A percentile compares a stretch with the other conserved stretches of the same genome.
phyloP scores from a whole-genome alignment of 1,284 basidiomycete genomes.

The Sporisorium iseilematis-ciliati region DNA sequence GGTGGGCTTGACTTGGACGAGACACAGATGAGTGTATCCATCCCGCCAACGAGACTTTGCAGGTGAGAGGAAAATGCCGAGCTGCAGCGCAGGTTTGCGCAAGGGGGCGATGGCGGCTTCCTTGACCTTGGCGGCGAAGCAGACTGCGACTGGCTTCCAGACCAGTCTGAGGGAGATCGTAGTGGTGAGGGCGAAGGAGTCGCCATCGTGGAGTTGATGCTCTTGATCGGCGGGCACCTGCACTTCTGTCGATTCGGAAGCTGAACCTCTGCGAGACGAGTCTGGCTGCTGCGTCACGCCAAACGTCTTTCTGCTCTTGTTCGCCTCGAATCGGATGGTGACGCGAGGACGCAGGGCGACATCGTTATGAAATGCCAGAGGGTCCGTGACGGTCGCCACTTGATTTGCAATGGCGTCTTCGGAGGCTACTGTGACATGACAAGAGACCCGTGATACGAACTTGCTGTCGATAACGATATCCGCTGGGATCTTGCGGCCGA shows the following conservation, averaged over 20 bases:
- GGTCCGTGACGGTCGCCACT: constrained; percentile 12
- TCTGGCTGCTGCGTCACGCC: constrained; percentile 17
- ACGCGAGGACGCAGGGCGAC: constrained; percentile 36
- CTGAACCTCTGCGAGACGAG: background rate
- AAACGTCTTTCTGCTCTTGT: constrained; percentile 50
- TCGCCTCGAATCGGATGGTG: constrained; percentile 50
- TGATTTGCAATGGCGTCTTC: constrained; percentile 17
- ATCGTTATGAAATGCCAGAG: constrained; percentile 28
- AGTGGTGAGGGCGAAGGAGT: constrained; percentile 45
- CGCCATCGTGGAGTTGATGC: constrained; percentile 30
- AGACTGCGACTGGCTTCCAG: constrained; percentile 43
- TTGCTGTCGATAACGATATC: constrained; percentile 60
- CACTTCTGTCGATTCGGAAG: constrained; percentile 23
- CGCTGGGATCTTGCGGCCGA: constrained; percentile 60
- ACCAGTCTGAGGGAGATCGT: constrained; percentile 47
- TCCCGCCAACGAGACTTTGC: constrained; percentile 43
- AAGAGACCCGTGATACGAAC: constrained; percentile 49
- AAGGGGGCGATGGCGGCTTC: constrained; percentile 30
- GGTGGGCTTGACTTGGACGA: constrained; percentile 47
- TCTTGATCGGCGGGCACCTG: constrained; percentile 34
- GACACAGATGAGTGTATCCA: constrained; percentile 52
- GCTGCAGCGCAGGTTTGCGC: constrained; percentile 13
- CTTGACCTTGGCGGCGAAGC: constrained; percentile 46
- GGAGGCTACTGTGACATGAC: constrained; percentile 40
- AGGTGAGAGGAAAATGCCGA: constrained; percentile 44